phyloP scores from a whole-genome alignment of 345 rosid genomes.

The Rhodamnia rubescens region DNA sequence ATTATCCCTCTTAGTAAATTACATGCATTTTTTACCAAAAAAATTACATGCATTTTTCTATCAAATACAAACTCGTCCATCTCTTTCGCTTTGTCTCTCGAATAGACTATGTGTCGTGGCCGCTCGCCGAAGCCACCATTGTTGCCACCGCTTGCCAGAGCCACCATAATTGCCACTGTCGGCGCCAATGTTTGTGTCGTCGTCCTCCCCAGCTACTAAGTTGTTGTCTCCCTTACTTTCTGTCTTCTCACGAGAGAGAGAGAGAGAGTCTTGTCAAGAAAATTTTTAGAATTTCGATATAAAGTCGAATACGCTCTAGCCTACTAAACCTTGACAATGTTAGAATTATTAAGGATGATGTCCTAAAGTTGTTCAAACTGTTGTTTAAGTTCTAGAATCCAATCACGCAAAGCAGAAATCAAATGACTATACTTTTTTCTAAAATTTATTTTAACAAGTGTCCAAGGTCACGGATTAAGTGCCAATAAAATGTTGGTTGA shows the following conservation, averaged over 20 bases:
- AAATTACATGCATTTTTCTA: neutral
- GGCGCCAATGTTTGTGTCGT: neutral
- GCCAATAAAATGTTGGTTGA: too few relatives aligned
- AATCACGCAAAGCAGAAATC: too few relatives aligned
- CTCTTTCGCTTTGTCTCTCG: neutral
- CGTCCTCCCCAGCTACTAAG: neutral
- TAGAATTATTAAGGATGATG: neutral
- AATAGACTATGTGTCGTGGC: neutral
- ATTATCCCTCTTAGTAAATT: neutral
- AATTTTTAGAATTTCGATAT: neutral
- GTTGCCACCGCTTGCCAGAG: neutral
- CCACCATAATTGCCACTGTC: neutral
- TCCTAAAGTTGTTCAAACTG: neutral
- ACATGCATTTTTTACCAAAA: neutral
- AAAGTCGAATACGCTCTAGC: neutral
- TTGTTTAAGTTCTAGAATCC: neutral
- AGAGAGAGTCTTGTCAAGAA: neutral
- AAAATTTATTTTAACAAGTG: too few relatives aligned
- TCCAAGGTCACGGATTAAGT: too few relatives aligned
- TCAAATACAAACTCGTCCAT: neutral
- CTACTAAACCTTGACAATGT: neutral
- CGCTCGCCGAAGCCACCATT: neutral
- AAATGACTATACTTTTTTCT: too few relatives aligned
- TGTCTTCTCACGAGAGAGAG: too few relatives aligned
- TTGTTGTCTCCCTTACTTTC: too few relatives aligned